Evolutionary conservation across 805 yeast genomes (phyloP).

Genomic region (Teunomyces gatunensis): DNA sequence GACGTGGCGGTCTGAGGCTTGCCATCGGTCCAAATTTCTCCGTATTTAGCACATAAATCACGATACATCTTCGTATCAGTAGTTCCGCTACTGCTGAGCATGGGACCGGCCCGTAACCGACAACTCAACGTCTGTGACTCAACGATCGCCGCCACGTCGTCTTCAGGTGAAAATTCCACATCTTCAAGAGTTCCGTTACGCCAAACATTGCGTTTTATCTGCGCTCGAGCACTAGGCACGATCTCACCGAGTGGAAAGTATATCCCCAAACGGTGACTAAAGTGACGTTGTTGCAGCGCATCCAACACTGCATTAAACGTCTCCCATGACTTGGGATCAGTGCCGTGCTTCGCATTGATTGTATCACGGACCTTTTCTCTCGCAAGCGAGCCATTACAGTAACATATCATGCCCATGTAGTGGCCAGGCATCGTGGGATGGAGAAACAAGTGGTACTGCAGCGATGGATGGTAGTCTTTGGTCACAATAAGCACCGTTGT

Average conservation of each 20-base stretch:
- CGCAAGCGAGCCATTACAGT: constrained; percentile 87
- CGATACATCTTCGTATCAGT: constrained; percentile 17
- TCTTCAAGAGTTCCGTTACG: constrained; percentile 24
- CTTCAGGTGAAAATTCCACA: constrained; percentile 45
- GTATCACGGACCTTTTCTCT: constrained; percentile 72
- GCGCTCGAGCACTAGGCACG: constrained; percentile 75
- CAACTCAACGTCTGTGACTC: constrained; percentile 88
- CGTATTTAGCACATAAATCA: constrained; percentile 31
- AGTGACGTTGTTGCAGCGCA: constrained; percentile 16
- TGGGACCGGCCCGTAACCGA: constrained; percentile 73
- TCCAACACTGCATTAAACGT: constrained; percentile 57
- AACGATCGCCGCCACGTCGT: constrained; percentile 73
- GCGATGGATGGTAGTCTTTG: constrained; percentile 70
- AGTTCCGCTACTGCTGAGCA: constrained; percentile 47
- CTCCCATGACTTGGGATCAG: constrained; percentile 50
- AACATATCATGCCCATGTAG: constrained; percentile 94
- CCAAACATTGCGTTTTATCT: constrained; percentile 52
- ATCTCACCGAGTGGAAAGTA: constrained; percentile 91
- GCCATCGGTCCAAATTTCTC: constrained; percentile 49
- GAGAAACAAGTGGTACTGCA: constrained; percentile 78
- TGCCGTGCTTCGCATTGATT: constrained; percentile 46
- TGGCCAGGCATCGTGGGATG: constrained; percentile 78
- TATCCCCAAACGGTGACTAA: constrained; percentile 59
- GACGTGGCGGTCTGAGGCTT: constrained; percentile 43
- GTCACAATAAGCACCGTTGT: constrained; percentile 85